A percentile compares a stretch with the other conserved stretches of the same genome.
Evolutionary conservation across 2,329 filamentous ascomycete species (phyloP).

Genomic region (Xylariaceae sp.): DNA sequence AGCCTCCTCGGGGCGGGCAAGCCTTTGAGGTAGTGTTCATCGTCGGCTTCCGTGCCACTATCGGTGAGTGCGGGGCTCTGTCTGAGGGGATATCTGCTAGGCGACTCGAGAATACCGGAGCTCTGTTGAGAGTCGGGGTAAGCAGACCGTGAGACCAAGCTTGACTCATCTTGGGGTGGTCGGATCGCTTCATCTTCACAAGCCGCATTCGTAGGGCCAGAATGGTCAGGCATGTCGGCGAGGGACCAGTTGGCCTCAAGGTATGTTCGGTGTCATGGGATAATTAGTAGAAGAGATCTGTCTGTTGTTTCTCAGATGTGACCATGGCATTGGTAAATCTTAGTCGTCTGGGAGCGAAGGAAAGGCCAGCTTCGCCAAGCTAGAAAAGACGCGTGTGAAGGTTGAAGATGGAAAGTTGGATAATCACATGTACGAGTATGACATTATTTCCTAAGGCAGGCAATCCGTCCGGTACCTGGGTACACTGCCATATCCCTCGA

Average conservation of each 20-base stretch:
- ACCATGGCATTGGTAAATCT: constrained; percentile 11
- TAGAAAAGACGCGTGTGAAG: background rate
- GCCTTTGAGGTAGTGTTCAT: constrained; percentile 83
- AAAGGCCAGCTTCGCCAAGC: background rate
- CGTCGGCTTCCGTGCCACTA: constrained; percentile 91
- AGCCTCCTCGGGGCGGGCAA: constrained; percentile 73
- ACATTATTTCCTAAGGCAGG: constrained; percentile 12
- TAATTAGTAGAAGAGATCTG: background rate
- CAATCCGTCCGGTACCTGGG: background rate
- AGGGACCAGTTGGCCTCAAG: constrained; percentile 22
- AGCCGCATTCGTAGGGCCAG: constrained; percentile 34
- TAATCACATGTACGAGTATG: constrained; percentile 12
- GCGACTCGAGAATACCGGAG: constrained; percentile 49
- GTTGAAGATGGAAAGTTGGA: constrained; percentile 1
- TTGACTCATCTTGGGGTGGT: constrained; percentile 37
- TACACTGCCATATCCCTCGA: background rate
- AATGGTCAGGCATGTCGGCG: constrained; percentile 46
- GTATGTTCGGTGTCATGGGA: constrained; percentile 22
- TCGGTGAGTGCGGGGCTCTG: constrained; percentile 66
- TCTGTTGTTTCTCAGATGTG: background rate
- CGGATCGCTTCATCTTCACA: constrained; percentile 26
- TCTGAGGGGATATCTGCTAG: constrained; percentile 42
- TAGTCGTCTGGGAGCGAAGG: background rate
- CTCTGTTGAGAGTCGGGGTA: constrained; percentile 62
- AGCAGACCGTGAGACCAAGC: constrained; percentile 55